Evolutionary conservation across 805 yeast genomes (phyloP), one percentile per base, ranked within the genome.

Genomic region (Pichia thaimueangensis): DNA sequence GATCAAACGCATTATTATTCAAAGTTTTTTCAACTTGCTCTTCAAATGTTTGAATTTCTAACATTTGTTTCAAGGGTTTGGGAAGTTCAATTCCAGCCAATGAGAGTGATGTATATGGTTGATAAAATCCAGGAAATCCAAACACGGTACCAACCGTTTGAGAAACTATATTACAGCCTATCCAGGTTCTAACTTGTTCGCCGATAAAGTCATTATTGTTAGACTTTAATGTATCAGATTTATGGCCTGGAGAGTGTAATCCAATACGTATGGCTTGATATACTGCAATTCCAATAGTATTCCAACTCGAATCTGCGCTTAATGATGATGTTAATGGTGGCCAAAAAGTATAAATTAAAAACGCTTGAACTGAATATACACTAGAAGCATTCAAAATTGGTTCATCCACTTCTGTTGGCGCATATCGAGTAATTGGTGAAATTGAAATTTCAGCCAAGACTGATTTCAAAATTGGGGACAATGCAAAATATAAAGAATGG

Each of bases 241-340:
- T 67, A 43, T 66, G 70, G 17, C 86, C 91, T 0, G 88, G 93
- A 19, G 88, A 74, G 56, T 93, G 96, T 22, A 93, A 68, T 0
- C 98, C 97, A 13, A 91, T 84, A 42, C 97, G 68, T 27, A 89
- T 82, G 0, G 97, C 97, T 57, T 87, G 96, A 62, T 86, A 86
- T 53, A 88, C 70, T 5, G 97, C 97, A 35, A 86, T 80, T 0
- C 97, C 97, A 19, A 87, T 82, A 1, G 97, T 86, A 58, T 85
- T 86, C 95, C 97, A 91, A 4, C 95, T 83, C 7, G 96, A 83
- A 58, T 93, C 97, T 0, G 97, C 96, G 61, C 94, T 85, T 36
- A 93, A 70, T 0, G 97, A 88, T 0, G 97, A 87, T 0, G 96
- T 86, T 30, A 89, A 72, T 3, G 97, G 96, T 0, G 97, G 97